phyloP scores from a whole-genome alignment of 176 grass and related monocot genomes.

The Ensete glaucum region DNA sequence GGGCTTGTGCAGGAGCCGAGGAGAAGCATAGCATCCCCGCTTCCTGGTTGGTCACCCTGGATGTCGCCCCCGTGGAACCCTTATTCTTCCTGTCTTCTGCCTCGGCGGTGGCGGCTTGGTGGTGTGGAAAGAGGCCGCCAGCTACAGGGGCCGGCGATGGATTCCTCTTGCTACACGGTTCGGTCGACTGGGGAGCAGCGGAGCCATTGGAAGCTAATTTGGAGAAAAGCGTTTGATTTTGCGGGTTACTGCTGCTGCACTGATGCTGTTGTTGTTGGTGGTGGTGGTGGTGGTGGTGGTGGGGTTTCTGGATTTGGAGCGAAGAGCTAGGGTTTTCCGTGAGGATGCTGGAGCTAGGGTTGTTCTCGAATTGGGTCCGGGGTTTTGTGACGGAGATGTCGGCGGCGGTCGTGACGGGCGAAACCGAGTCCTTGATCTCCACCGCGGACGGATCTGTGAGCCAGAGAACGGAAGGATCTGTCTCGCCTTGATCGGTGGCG shows the following conservation, averaged over 20 bases:
- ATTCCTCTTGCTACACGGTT: conserved; percentile 56
- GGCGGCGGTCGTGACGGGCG: conserved; percentile 18
- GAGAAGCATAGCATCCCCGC: conserved; percentile 94
- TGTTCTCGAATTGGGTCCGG: conserved; percentile 56
- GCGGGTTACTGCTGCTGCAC: not conserved
- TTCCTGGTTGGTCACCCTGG: conserved; percentile 61
- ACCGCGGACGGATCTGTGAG: not conserved
- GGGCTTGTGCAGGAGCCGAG: conserved; percentile 35
- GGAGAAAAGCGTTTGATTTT: conserved; percentile 25
- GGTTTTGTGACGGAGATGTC: conserved; percentile 70
- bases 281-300: no score
- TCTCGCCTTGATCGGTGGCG: conserved; percentile 32
- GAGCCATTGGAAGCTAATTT: conserved; percentile 45
- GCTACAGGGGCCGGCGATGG: conserved; percentile 6
- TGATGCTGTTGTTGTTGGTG: no score
- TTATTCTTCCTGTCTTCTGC: conserved; percentile 41
- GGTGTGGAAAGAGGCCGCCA: conserved; percentile 75
- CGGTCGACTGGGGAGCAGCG: conserved; percentile 41
- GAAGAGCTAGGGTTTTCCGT: conserved; percentile 65
- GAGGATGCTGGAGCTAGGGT: conserved; percentile 27
- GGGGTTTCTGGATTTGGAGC: conserved; percentile 8
- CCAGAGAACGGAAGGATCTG: conserved; percentile 78
- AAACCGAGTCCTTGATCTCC: conserved; percentile 56
- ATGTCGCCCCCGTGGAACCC: conserved; percentile 66
- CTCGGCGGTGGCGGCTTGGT: conserved; percentile 25